Base-by-base conservation (phyloP, 495 filamentous ascomycete species). In the Alectoria sarmentosa region DNA sequence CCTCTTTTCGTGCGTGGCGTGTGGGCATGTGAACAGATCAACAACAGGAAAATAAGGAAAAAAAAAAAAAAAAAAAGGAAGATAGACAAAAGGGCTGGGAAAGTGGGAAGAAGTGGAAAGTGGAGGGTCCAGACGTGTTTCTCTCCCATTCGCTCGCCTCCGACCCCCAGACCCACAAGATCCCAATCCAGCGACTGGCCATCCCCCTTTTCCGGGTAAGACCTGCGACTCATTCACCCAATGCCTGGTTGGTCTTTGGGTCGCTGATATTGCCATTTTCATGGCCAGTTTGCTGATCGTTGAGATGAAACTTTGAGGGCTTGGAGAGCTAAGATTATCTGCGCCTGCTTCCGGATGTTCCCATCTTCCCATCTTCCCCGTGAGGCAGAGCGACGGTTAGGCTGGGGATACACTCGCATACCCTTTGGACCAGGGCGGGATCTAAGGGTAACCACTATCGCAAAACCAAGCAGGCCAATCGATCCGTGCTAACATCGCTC, bases 391-490 rank as follows among this genome's bases (percentile, higher is more conserved):
- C 21, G 42, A 39, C 55, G 36, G 39, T 44, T 58, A 54, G 62
- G 41, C 55, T 48, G 41, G 54, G 39, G 39, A 26, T 39, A 48
- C 62, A 64, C 55, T 64, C 55, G 54, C 62, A 64, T 39, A 60
- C 57, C 57, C 57, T 28, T 37, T 30, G 26, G 39, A 21, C 52
- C 28, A 55, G 61, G 28, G 62, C 62, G 62, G 62, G 62, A 59
- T 52, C 55, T 64, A 64, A 59, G 55, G 62, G 62, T 49, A 48
- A 64, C 55, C 41, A 64, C 55, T 57, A 60, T 59, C 41, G 52
- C 28, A 23, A 15, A 23, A 26, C 8, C 9, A 5, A 8, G n/a
- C 17, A 57, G 61, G 37, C 61, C 55, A 63, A 56, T 41, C 52
- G 46, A 14, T 8, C 11, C 36, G 26, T 42, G 49, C 41, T 28